Evolutionary conservation across 2,329 filamentous ascomycete species (phyloP).

Genomic region (Epichloe hybrida): DNA sequence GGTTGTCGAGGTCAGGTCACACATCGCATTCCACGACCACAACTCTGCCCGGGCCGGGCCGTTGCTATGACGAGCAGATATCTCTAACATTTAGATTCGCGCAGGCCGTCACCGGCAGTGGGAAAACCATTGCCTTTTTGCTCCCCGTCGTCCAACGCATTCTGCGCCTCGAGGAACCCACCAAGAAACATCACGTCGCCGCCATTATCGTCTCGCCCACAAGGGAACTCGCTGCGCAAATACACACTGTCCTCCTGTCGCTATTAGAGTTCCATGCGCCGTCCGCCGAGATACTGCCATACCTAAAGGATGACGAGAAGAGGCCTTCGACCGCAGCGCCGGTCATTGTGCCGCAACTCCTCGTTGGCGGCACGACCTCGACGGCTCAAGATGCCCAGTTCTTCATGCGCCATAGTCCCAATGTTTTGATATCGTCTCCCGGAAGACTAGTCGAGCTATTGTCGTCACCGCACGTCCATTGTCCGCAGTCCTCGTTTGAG

Average conservation of each 20-base stretch:
- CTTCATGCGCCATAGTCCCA: slow-evolving; percentile 75
- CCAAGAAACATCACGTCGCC: slow-evolving; percentile 80
- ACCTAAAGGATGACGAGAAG: slow-evolving; percentile 42
- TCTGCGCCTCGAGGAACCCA: slow-evolving; percentile 63
- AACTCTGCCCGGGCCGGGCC: too few relatives aligned
- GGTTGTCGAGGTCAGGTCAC: slow-evolving; percentile 56
- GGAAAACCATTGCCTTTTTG: slow-evolving; percentile 83
- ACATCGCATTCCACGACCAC: background rate
- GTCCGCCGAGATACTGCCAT: slow-evolving; percentile 53
- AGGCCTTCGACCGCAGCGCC: slow-evolving; percentile 31
- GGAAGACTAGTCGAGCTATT: slow-evolving; percentile 81
- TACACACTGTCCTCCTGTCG: slow-evolving; percentile 64
- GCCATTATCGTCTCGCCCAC: slow-evolving; percentile 86
- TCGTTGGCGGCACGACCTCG: slow-evolving; percentile 67
- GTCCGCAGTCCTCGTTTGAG: slow-evolving; percentile 80
- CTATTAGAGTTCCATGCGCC: slow-evolving; percentile 72
- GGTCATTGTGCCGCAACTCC: slow-evolving; percentile 69
- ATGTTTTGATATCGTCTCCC: slow-evolving; percentile 80
- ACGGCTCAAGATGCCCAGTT: slow-evolving; percentile 75
- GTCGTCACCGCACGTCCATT: slow-evolving; percentile 75
- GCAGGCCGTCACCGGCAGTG: slow-evolving; percentile 75
- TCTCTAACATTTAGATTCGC: background rate
- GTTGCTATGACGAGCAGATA: background rate
- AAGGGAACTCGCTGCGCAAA: slow-evolving; percentile 82
- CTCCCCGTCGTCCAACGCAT: slow-evolving; percentile 75